Evolutionary conservation across 2,329 filamentous ascomycete genomes (phyloP).

Genomic region (Clathrospora elynae): DNA sequence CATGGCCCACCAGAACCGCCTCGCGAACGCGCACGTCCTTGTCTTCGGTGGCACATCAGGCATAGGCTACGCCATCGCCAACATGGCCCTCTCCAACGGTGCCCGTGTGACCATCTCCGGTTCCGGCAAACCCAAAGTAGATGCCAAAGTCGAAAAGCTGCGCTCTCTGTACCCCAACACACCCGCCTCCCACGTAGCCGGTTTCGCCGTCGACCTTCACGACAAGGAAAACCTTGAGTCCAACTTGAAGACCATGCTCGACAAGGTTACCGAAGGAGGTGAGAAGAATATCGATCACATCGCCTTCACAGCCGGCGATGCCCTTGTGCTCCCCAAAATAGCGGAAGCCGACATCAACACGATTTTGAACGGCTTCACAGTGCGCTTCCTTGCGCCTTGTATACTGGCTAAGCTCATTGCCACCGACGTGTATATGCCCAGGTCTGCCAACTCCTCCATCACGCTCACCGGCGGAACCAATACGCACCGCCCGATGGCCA

Average conservation of each 20-base stretch:
- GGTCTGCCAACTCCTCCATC: slow-evolving; percentile 38
- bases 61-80: slow-evolving; percentile 67
- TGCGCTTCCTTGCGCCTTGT: slow-evolving; percentile 45
- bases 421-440: slow-evolving; percentile 43
- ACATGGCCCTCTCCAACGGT: slow-evolving; percentile 61
- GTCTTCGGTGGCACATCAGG: slow-evolving; percentile 69
- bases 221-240: slow-evolving; percentile 34
- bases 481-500: slow-evolving; percentile 41
- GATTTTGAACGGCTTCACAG: slow-evolving; percentile 27
- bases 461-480: slow-evolving; percentile 51
- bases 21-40: slow-evolving; percentile 57
- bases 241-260: slow-evolving; percentile 34
- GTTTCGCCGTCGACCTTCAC: slow-evolving; percentile 36
- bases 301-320: slow-evolving; percentile 39
- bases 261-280: slow-evolving; percentile 34
- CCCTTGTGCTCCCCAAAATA: slow-evolving; percentile 25
- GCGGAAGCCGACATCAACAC: slow-evolving; percentile 30
- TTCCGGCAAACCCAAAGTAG: slow-evolving; percentile 59
- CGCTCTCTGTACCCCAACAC: slow-evolving; percentile 47
- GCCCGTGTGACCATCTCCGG: slow-evolving; percentile 64
- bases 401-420: slow-evolving; percentile 51
- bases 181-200: slow-evolving; percentile 24
- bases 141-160: slow-evolving; percentile 56
- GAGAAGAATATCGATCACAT: slow-evolving; percentile 43
- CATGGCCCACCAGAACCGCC: slow-evolving; percentile 54